These are phyloP conservation scores for Fonsecaea erecta DNA, from an alignment of 2,329 filamentous ascomycete species.

Conservation along the genomic window DNA sequence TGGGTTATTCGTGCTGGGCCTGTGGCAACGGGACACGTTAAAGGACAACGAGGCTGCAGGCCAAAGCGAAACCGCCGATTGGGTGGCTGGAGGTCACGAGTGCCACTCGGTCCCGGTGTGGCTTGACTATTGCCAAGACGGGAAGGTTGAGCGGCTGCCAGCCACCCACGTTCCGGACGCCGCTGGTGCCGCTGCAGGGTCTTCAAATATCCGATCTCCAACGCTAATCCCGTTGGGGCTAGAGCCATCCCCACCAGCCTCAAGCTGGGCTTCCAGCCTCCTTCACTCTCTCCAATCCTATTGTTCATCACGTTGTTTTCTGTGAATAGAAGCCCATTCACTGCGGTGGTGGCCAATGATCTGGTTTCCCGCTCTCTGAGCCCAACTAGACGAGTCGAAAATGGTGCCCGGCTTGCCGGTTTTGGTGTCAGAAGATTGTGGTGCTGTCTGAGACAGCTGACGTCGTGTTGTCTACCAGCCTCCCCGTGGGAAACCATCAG, in stretches of 20 bases:
- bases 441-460: slow-evolving; percentile 15
- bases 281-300: slow-evolving; percentile 24
- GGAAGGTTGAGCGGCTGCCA: slow-evolving; percentile 14
- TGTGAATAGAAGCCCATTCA: slow-evolving; percentile 19
- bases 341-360: slow-evolving; percentile 5
- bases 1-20: slow-evolving; percentile 9
- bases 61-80: background rate
- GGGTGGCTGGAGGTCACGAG: background rate
- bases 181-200: background rate
- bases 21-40: slow-evolving; percentile 8
- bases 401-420: slow-evolving; percentile 6
- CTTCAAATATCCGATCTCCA: background rate
- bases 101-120: slow-evolving; percentile 3
- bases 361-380: background rate
- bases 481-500: slow-evolving; percentile 9
- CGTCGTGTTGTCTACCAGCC: slow-evolving; percentile 27
- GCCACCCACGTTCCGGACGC: slow-evolving; percentile 13
- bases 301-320: slow-evolving; percentile 12
- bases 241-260: background rate
- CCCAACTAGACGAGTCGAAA: slow-evolving; percentile 1
- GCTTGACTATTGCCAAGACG: slow-evolving; percentile 10
- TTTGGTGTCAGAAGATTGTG: slow-evolving; percentile 11
- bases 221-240: background rate
- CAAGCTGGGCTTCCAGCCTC: slow-evolving; percentile 25
- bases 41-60: background rate